Base-by-base conservation (phyloP, 257 asterid genomes). In the Fraxinus americana region DNA sequence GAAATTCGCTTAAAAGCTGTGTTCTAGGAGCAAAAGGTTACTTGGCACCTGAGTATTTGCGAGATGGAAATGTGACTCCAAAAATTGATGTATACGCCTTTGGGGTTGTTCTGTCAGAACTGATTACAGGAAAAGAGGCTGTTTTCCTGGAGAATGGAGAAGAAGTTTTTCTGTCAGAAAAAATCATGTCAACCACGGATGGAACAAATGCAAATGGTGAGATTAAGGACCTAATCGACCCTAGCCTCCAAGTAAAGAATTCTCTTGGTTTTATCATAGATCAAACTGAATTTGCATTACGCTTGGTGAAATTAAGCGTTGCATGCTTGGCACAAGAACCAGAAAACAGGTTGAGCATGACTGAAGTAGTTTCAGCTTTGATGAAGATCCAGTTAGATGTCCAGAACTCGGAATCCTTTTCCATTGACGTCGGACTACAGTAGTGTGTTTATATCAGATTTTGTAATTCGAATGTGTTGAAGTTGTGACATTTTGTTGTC, bases 81-180 rank as follows among this genome's bases (percentile, higher is more conserved):
- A 87, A 91, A 83, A 43, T 82, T 1, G 98, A 92, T 52, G 88
- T 90, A 5, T 90, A 90, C 54, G 95, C 95, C 7, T 87, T 87
- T 72, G 97, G 97, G 54, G 85, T 92, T 0, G 85, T 91, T 35
- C 83, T 92, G 29, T 67, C 87, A 82, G 97, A 92, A 76, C 67
- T 92, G 79, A 84, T 91, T 35, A 88, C 97, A 1, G 97, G 96
- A 48, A 85, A 70, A 82, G 87, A 85, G 7, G 92, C 96, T 0
- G 80, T 79, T 4, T 77, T 79, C 12, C 4, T 73, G 75, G 67
- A 68, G 36, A 86, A 83, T 41, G 92, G 87, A 13, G 76, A 78
- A 74, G 90, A 86, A 77, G 84, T 87, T 7, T 12, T 83, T 32
- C 77, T 88, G 73, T 86, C 92, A 0, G 87, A 87, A 35, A 75